Evolutionary conservation across 305 asterid species (phyloP), one percentile per base, ranked within the genome.

Genomic region (Plantago lanceolata): DNA sequence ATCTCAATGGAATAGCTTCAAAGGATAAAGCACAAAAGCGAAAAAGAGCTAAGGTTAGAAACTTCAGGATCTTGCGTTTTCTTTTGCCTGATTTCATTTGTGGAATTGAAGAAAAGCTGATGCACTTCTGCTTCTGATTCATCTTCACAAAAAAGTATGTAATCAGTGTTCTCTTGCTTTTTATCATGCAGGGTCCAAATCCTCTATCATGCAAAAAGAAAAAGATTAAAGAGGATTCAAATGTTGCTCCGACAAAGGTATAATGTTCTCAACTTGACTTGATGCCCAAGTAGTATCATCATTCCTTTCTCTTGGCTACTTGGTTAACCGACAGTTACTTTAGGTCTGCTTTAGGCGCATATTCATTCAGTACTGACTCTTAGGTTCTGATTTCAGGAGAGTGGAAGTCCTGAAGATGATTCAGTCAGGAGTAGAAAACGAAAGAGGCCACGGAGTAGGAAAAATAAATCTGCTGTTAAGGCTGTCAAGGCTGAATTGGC

Each of bases 201-300:
- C 99, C 99, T 35, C 92, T 93, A 31, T 90, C 95, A 1, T 87
- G 96, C 82, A 87, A 76, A 79, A 86, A 82, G 88, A 87, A 85
- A 65, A 83, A 83, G 79, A 70, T 1, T 16, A 71, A 53, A 48
- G 77, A 49, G 47, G 64, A 67, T 63, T 57, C 72, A 58, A 68
- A 71, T 66, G 57, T 71, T 62, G 70, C 81, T 66, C 67, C 79
- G 16, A 77, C 43, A 65, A 81, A 86, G 96, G 98, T 70, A 9
- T 31, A 63, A 17, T 57, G 52, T 45, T 44, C 26, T 29, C 49
- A 44, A 9, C 55, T 63, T 37, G 18, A 48, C 6, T 55, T 54
- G 48, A 52, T 45, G 37, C 11, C 21, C n/a, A 29, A 45, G 61
- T 9, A 26, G 28, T 1, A 15, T 24, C 26, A 13, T 43, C 44